Base-by-base conservation (phyloP, 2,329 filamentous ascomycete species). In the Fusarium vanettenii region DNA sequence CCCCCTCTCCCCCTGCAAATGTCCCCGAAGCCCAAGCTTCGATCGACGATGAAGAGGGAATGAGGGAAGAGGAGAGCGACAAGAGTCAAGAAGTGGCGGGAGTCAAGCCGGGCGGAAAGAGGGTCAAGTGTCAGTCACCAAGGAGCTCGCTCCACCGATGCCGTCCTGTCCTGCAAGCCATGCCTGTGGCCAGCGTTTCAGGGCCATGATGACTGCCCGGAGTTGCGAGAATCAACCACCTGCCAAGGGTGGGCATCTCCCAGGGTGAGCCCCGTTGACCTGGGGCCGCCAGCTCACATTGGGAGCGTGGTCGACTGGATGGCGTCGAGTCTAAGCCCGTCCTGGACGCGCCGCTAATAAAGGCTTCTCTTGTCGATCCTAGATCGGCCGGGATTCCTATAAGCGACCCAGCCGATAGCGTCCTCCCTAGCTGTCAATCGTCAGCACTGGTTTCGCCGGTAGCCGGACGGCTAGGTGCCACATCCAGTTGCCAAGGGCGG, bases 361-460 rank as follows among this genome's bases (percentile, higher is more conserved):
- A 50, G 45, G 45, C 18, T 55, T 43, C 62, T 66, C 22, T 66
- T 66, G 76, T 75, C 74, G 77, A 79, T 79, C 77, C 75, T 69
- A 74, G 77, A 79, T 79, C 77, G 70, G 60, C 75, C 72, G 74
- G 73, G 60, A 55, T 69, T 69, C 39, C 35, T 45, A 66, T 63
- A 37, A 64, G 68, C 66, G 62, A 64, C 63, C 67, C 31, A 70
- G 66, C 25, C 50, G 64, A 70, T 79, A 78, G 76, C 66, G 74
- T 64, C 55, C 41, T 68, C 31, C 52, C 72, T 68, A 78, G 77
- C 72, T 77, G 76, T 78, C 73, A 79, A 78, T 78, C 70, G 67
- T 71, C 67, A 76, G 75, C 70, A 74, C 69, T 70, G 69, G 62
- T 57, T 55, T 60, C 71, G 63, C 60, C 69, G 52, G 69, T 68